Conservation (phyloP, 176 grass and related monocot genomes). For the Panicum miliaceum region DNA sequence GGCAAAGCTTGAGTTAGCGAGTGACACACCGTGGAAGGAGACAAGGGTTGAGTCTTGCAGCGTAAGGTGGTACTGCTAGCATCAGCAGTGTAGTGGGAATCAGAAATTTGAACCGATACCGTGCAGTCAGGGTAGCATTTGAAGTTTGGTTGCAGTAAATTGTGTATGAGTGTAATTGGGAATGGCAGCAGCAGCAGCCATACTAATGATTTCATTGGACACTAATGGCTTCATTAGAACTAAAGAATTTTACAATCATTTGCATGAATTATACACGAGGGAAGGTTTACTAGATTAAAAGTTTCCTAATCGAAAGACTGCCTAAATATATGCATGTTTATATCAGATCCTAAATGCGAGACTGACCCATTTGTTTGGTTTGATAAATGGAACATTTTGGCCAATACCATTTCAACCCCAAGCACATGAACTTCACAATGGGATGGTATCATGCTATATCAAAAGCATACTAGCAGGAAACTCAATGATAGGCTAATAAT, state of each 20-base stretch:
- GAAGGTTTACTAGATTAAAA: too few species aligned
- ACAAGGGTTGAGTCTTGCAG: neutral
- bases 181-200: neutral
- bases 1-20: neutral
- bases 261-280: too few species aligned
- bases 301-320: too few species aligned
- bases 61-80: neutral
- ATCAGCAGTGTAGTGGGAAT: neutral
- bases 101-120: neutral
- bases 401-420: too few species aligned
- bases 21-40: neutral
- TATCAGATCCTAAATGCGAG: too few species aligned
- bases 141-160: neutral
- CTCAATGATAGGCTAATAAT: neutral
- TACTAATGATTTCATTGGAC: too few species aligned
- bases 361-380: too few species aligned
- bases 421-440: neutral
- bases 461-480: neutral
- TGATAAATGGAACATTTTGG: too few species aligned
- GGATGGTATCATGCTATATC: neutral
- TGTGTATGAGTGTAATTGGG: neutral
- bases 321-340: too few species aligned
- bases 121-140: neutral
- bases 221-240: too few species aligned
- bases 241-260: too few species aligned